These are phyloP conservation scores for Didymella sp. DNA, from an alignment of 2,329 filamentous ascomycete genomes.

Conservation along the genomic window DNA sequence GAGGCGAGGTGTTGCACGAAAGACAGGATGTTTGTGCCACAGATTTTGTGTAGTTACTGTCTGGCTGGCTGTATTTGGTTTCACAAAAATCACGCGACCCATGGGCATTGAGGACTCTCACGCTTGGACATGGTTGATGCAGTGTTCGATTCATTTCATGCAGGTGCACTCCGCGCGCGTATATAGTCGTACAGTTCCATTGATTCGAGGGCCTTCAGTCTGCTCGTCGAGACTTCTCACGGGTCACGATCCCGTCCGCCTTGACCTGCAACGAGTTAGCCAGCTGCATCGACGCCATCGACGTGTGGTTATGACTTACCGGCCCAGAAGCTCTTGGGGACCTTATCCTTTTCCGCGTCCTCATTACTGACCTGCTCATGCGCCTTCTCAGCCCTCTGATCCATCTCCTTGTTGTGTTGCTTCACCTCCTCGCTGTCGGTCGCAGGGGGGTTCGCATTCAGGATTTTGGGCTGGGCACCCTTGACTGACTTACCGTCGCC, in stretches of 20 bases:
- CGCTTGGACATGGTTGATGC: background rate
- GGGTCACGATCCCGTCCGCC: conserved; percentile 37
- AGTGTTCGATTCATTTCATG: background rate
- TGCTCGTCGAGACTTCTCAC: conserved; percentile 15
- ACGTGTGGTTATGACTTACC: conserved; percentile 34
- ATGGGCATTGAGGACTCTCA: background rate
- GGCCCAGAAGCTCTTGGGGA: conserved; percentile 50
- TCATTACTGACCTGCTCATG: conserved; percentile 48
- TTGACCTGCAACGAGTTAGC: conserved; percentile 32
- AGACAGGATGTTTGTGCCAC: background rate
- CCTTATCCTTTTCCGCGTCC: conserved; percentile 52
- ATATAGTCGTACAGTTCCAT: conserved; percentile 8
- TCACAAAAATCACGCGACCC: background rate
- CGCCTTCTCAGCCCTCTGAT: conserved; percentile 52
- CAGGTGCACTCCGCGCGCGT: background rate
- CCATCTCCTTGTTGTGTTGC: conserved; percentile 56
- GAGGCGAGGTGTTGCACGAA: conserved; percentile 8
- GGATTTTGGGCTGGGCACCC: conserved; percentile 54
- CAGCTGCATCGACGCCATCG: background rate
- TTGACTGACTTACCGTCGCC: conserved; percentile 35
- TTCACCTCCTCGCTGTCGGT: conserved; percentile 49
- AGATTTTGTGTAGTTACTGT: background rate
- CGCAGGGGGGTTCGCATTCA: conserved; percentile 46
- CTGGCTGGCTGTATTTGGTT: background rate
- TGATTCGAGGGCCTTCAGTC: background rate